These are phyloP conservation scores for Helotiales sp. DNA, from an alignment of 2,329 filamentous ascomycete genomes.

Conservation along the genomic window DNA sequence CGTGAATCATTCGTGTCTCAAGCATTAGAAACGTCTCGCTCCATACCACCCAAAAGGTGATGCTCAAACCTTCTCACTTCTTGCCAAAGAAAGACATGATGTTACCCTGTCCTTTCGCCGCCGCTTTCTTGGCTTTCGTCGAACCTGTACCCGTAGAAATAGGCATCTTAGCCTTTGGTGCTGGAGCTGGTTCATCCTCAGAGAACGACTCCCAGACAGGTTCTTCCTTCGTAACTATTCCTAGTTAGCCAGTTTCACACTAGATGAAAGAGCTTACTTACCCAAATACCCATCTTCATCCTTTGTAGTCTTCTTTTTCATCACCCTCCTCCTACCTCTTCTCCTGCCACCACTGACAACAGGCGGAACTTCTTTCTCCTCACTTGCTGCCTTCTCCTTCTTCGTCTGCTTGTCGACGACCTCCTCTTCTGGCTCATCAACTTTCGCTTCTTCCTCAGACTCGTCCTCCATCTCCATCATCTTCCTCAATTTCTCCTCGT, in stretches of 20 bases:
- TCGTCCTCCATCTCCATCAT: constrained; percentile 78
- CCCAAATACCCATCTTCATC: constrained; percentile 90
- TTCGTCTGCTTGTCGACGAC: constrained; percentile 38
- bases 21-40: neutral
- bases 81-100: constrained; percentile 94
- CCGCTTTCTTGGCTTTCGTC: constrained; percentile 55
- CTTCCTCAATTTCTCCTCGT: constrained; percentile 63
- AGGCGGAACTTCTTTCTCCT: constrained; percentile 32
- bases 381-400: constrained; percentile 13
- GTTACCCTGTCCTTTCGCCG: constrained; percentile 68
- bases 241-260: constrained; percentile 11
- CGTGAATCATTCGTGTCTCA: neutral
- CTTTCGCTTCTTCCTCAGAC: constrained; percentile 38
- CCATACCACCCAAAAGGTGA: neutral
- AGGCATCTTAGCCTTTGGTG: constrained; percentile 52
- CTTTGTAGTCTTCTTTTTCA: constrained; percentile 83
- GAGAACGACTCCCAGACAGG: constrained; percentile 89
- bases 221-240: constrained; percentile 80
- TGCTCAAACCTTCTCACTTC: constrained; percentile 46
- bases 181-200: constrained; percentile 73
- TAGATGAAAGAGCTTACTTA: constrained; percentile 47
- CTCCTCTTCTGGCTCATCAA: constrained; percentile 35
- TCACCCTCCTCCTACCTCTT: constrained; percentile 75
- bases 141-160: constrained; percentile 40
- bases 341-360: constrained; percentile 62